phyloP scores from a whole-genome alignment of 2,329 filamentous ascomycete species.

The Sporothrix curviconia region DNA sequence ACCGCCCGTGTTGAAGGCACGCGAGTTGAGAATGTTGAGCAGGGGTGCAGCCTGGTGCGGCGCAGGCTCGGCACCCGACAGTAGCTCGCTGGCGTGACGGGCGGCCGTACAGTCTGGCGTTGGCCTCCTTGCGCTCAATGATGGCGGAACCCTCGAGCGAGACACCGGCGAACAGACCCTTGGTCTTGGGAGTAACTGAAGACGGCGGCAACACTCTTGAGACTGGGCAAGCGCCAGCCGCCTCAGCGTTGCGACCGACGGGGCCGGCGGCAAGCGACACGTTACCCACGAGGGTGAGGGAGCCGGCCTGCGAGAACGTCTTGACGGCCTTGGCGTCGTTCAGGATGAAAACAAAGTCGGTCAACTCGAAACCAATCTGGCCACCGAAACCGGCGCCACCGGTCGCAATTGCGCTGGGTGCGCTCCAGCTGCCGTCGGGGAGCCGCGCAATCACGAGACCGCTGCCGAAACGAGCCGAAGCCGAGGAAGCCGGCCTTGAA shows the following conservation, averaged over 20 bases:
- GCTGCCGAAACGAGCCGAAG: slow-evolving; percentile 72
- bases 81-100: slow-evolving; percentile 72
- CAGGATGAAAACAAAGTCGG: slow-evolving; percentile 96
- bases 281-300: slow-evolving; percentile 88
- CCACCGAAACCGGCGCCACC: slow-evolving; percentile 77
- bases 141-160: slow-evolving; percentile 89
- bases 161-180: slow-evolving; percentile 92
- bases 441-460: slow-evolving; percentile 76
- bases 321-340: slow-evolving; percentile 86
- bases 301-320: slow-evolving; percentile 88
- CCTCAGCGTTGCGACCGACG: slow-evolving; percentile 89
- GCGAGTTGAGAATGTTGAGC: slow-evolving; percentile 76
- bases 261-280: slow-evolving; percentile 93
- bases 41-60: slow-evolving; percentile 79
- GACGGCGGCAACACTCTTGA: slow-evolving; percentile 81
- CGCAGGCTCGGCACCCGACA: slow-evolving; percentile 69
- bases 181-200: slow-evolving; percentile 98
- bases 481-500: slow-evolving; percentile 83
- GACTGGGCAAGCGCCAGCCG: slow-evolving; percentile 85
- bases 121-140: slow-evolving; percentile 91
- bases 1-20: slow-evolving; percentile 68
- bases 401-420: slow-evolving; percentile 73
- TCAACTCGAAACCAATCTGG: slow-evolving; percentile 81
- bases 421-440: slow-evolving; percentile 71
- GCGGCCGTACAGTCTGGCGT: slow-evolving; percentile 91